These are phyloP conservation scores for Omphalea diandra DNA, from an alignment of 441 rosid species.

Conservation along the genomic window DNA sequence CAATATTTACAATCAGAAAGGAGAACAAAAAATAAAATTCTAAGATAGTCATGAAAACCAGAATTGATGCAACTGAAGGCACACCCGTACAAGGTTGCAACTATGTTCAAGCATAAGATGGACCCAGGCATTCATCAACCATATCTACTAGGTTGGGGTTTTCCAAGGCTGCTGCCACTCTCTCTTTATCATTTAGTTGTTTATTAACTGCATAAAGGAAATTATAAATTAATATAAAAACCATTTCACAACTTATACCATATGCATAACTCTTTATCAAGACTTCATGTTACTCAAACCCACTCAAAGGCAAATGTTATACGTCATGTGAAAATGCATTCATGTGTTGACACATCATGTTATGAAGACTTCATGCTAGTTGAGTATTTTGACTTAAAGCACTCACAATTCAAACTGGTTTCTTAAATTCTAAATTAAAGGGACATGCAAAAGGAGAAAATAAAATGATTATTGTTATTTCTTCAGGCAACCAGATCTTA, in stretches of 20 bases:
- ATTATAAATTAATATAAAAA: not conserved
- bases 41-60: no score
- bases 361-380: no score
- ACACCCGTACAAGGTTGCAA: not conserved
- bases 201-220: slow-evolving; percentile 63
- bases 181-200: slow-evolving; percentile 87
- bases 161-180: slow-evolving; percentile 93
- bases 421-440: not conserved
- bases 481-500: not conserved
- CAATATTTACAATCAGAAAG: no score
- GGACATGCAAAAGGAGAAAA: not conserved
- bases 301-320: not conserved
- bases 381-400: no score
- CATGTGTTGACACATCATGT: no score
- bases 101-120: slow-evolving; percentile 48
- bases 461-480: not conserved
- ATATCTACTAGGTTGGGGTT: slow-evolving; percentile 83
- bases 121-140: slow-evolving; percentile 83
- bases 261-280: not conserved
- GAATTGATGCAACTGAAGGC: not conserved
- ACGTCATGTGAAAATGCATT: no score
- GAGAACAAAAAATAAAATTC: no score
- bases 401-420: not conserved
- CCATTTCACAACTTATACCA: not conserved
- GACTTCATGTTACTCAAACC: not conserved